Percentiles rank a stretch among this genome's conserved stretches.
Evolutionary conservation across 345 rosid species (phyloP).

Genomic region (Limnanthes douglasii): DNA sequence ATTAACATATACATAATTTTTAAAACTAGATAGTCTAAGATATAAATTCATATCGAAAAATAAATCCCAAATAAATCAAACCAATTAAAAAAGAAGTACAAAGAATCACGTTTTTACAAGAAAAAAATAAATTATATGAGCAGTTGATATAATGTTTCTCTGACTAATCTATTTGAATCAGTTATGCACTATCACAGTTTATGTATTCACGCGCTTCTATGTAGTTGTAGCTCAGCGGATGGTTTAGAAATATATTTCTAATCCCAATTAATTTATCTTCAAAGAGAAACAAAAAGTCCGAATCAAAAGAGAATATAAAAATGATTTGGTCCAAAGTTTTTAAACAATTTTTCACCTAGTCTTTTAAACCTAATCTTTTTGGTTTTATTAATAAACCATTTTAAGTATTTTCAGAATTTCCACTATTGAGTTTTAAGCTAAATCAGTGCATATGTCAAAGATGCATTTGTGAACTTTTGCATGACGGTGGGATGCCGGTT

Average conservation of each 20-base stretch:
- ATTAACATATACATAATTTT: too few species aligned
- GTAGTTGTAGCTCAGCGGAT: constrained; percentile 59
- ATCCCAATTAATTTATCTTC: constrained; percentile 70
- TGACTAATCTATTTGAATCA: constrained; percentile 53
- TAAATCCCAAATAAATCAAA: neutral
- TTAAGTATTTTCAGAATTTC: too few species aligned
- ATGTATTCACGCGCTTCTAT: constrained; percentile 38
- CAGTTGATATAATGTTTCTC: constrained; percentile 45
- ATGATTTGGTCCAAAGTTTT: too few species aligned
- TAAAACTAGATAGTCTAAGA: too few species aligned
- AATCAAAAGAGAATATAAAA: too few species aligned
- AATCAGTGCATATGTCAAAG: neutral
- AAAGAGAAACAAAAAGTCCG: constrained; percentile 12
- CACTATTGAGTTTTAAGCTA: too few species aligned
- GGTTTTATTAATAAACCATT: too few species aligned
- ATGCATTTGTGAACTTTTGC: constrained; percentile 67
- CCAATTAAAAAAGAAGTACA: neutral
- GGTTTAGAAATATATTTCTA: constrained; percentile 40
- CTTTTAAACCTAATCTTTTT: too few species aligned
- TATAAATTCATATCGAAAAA: too few species aligned
- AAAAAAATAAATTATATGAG: constrained; percentile 38
- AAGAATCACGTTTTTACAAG: constrained; percentile 47
- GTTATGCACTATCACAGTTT: constrained; percentile 56
- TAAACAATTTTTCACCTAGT: too few species aligned
- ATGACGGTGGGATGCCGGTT: constrained; percentile 72